Evolutionary conservation across 106 monocot species (phyloP).

Genomic region (Xerophyta viscosa): DNA sequence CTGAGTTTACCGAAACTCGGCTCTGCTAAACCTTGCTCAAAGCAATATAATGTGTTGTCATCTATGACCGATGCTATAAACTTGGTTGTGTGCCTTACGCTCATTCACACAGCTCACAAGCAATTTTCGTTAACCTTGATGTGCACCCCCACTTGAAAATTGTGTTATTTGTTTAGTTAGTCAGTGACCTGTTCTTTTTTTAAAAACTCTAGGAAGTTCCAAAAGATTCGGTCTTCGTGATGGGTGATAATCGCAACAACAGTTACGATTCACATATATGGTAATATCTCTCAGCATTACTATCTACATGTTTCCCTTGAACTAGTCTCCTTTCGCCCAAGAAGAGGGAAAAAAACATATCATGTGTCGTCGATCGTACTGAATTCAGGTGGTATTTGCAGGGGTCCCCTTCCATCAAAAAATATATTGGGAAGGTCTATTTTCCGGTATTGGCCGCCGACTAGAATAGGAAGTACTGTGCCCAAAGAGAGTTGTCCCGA

Average conservation of each 20-base stretch:
- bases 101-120: too few species aligned
- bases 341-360: too few species aligned
- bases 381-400: conserved; percentile 11
- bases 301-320: background rate
- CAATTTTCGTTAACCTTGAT: too few species aligned
- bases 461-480: conserved; percentile 65
- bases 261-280: conserved; percentile 97
- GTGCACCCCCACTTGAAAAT: too few species aligned
- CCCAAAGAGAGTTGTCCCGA: conserved; percentile 11
- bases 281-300: conserved; percentile 19
- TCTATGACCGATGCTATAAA: too few species aligned
- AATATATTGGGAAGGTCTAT: conserved; percentile 88
- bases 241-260: conserved; percentile 99
- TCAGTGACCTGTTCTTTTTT: background rate
- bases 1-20: too few species aligned
- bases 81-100: too few species aligned
- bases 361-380: background rate
- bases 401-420: conserved; percentile 85
- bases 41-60: too few species aligned
- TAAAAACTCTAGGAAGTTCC: conserved; percentile 56
- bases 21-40: too few species aligned
- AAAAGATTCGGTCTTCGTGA: conserved; percentile 76
- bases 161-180: background rate
- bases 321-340: background rate
- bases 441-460: conserved; percentile 91